phyloP scores from a whole-genome alignment of 768 basidiomycete species.

The Baorangia bicolor region DNA sequence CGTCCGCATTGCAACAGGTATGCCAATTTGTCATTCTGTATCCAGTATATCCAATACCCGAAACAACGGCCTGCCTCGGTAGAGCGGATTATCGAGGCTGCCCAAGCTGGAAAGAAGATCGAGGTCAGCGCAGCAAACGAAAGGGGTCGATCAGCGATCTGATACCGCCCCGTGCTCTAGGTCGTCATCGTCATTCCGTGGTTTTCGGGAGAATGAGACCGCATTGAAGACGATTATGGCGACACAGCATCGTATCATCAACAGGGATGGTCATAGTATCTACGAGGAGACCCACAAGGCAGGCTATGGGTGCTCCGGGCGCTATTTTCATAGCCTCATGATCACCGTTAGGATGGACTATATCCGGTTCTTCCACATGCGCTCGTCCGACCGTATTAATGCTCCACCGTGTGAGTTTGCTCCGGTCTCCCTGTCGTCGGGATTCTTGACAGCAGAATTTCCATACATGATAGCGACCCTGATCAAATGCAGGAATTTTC shows the following conservation, averaged over 20 bases:
- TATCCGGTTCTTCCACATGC: conserved; percentile 90
- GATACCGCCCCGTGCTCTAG: conserved; percentile 34
- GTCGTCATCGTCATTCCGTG: conserved; percentile 90
- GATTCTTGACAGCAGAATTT: conserved; percentile 21
- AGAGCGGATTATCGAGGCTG: conserved; percentile 79
- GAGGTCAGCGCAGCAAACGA: conserved; percentile 43
- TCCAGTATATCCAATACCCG: conserved; percentile 72
- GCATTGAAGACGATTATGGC: conserved; percentile 80
- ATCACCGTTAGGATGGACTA: conserved; percentile 56
- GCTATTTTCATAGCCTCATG: neutral
- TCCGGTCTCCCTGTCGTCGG: conserved; percentile 3
- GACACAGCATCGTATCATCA: conserved; percentile 83
- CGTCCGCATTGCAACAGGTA: neutral
- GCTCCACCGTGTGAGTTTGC: conserved; percentile 53
- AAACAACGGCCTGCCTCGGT: conserved; percentile 69
- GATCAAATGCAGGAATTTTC: conserved; percentile 73
- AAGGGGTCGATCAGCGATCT: neutral
- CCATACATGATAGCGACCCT: conserved; percentile 33
- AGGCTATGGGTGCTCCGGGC: conserved; percentile 49
- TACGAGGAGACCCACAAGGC: conserved; percentile 76
- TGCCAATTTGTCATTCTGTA: conserved; percentile 1
- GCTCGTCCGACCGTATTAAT: conserved; percentile 87
- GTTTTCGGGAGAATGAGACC: conserved; percentile 68
- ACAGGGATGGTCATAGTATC: conserved; percentile 81
- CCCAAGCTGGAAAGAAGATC: conserved; percentile 65